phyloP scores from a whole-genome alignment of 768 basidiomycete species.

The Boletus rufocinnamomeus region DNA sequence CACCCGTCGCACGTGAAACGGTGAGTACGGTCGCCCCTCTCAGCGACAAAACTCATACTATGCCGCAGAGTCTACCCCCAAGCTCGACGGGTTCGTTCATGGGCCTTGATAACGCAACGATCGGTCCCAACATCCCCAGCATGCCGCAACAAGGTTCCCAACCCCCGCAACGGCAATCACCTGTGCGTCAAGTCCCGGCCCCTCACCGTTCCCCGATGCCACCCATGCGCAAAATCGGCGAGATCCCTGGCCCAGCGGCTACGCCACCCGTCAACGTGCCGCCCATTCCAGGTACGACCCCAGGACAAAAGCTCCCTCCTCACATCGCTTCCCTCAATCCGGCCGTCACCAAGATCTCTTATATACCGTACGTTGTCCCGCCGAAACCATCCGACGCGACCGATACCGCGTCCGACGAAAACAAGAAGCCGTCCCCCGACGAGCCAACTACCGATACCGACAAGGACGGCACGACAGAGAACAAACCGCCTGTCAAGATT shows the following conservation, averaged over 20 bases:
- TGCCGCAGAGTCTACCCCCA: slow-evolving; percentile 29
- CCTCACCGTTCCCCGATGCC: slow-evolving; percentile 28
- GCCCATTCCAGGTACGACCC: slow-evolving; percentile 29
- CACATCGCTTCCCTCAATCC: slow-evolving; percentile 36
- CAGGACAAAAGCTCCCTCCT: slow-evolving; percentile 35
- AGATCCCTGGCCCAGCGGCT: slow-evolving; percentile 14
- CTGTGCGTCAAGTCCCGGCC: slow-evolving; percentile 19
- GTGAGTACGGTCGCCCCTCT: slow-evolving; percentile 14
- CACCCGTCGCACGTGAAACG: slow-evolving; percentile 28
- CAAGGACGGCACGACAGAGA: slow-evolving; percentile 23
- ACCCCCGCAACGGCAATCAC: slow-evolving; percentile 33
- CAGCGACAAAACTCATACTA: slow-evolving; percentile 1
- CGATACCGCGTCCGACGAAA: slow-evolving; percentile 23
- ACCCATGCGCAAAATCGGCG: slow-evolving; percentile 23
- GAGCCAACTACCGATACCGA: slow-evolving; percentile 15
- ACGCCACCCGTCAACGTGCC: slow-evolving; percentile 22
- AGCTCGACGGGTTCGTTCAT: slow-evolving; percentile 25
- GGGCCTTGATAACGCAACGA: slow-evolving; percentile 19
- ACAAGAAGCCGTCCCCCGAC: slow-evolving; percentile 24
- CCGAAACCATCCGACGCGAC: slow-evolving; percentile 21
- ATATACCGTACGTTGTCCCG: slow-evolving; percentile 26
- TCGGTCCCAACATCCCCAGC: slow-evolving; percentile 12
- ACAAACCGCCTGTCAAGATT: slow-evolving; percentile 14
- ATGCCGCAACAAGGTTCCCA: slow-evolving; percentile 27
- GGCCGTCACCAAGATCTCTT: slow-evolving; percentile 34